These are phyloP conservation scores for Verbascum thapsus DNA, from an alignment of 257 asterid species.

Conservation along the genomic window DNA sequence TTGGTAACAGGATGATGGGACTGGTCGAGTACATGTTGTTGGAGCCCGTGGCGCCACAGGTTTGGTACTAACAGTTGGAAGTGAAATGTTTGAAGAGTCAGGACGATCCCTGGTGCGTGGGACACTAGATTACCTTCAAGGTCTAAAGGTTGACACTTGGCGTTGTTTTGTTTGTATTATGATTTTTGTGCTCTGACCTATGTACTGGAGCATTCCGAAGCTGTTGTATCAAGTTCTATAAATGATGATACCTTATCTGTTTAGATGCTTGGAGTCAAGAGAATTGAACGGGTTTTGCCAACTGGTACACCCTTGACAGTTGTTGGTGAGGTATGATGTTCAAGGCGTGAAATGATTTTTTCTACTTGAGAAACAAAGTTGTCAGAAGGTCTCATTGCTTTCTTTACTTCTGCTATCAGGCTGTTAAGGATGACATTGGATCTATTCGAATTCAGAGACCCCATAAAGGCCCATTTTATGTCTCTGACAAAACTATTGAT, in stretches of 20 bases:
- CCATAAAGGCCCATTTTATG: constrained; percentile 93
- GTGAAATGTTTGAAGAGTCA: constrained; percentile 95
- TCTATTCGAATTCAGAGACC: constrained; percentile 88
- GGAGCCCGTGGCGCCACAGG: constrained; percentile 99
- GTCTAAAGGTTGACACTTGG: constrained; percentile 94
- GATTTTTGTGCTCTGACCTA: constrained; percentile 7
- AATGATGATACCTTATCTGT: constrained; percentile 31
- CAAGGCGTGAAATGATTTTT: not conserved
- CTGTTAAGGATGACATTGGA: constrained; percentile 89
- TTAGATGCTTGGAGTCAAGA: constrained; percentile 98
- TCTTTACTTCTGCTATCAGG: constrained; percentile 47
- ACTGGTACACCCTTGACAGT: constrained; percentile 94
- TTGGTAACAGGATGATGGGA: constrained; percentile 76
- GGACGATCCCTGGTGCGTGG: constrained; percentile 97
- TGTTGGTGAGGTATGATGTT: constrained; percentile 89
- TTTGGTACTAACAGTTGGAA: constrained; percentile 82
- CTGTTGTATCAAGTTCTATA: constrained; percentile 19
- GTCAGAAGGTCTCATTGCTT: constrained; percentile 20
- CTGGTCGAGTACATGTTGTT: constrained; percentile 82
- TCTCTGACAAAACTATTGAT: constrained; percentile 82
- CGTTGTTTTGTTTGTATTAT: constrained; percentile 14
- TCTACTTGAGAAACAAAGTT: constrained; percentile 6
- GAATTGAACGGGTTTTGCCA: constrained; percentile 95
- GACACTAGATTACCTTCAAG: constrained; percentile 93
- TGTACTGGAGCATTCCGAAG: constrained; percentile 2